Evolutionary conservation across 2,329 filamentous ascomycete species (phyloP).

Genomic region (Decorospora gaudefroyi): DNA sequence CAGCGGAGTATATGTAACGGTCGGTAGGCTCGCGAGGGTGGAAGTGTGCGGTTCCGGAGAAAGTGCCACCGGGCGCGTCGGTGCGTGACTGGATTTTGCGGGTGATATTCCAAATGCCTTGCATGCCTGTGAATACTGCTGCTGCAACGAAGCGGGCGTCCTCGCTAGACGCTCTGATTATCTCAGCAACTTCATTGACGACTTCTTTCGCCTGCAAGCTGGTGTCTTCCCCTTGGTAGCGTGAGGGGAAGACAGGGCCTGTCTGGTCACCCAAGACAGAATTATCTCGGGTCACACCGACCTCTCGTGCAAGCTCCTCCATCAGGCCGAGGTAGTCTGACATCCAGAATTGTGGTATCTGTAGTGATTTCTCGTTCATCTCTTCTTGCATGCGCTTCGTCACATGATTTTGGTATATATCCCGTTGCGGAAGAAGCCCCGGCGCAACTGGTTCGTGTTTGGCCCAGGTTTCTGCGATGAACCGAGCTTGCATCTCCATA

Average conservation of each 20-base stretch:
- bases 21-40: slow-evolving; percentile 63
- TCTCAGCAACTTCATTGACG: slow-evolving; percentile 52
- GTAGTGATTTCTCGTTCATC: slow-evolving; percentile 39
- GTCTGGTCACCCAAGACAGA: slow-evolving; percentile 50
- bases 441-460: slow-evolving; percentile 23
- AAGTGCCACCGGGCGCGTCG: slow-evolving; percentile 66
- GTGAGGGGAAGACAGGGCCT: slow-evolving; percentile 53
- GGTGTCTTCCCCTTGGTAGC: slow-evolving; percentile 39
- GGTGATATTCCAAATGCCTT: slow-evolving; percentile 70
- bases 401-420: slow-evolving; percentile 25
- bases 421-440: slow-evolving; percentile 9
- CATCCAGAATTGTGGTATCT: slow-evolving; percentile 77
- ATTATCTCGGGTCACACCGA: slow-evolving; percentile 57
- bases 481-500: slow-evolving; percentile 82
- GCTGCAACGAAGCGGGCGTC: slow-evolving; percentile 61
- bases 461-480: slow-evolving; percentile 66
- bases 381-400: slow-evolving; percentile 52
- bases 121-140: slow-evolving; percentile 71
- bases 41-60: slow-evolving; percentile 68
- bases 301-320: slow-evolving; percentile 67
- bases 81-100: slow-evolving; percentile 60
- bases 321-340: slow-evolving; percentile 78
- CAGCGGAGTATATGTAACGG: slow-evolving; percentile 45
- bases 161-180: slow-evolving; percentile 51
- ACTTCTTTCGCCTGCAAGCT: slow-evolving; percentile 51